These are phyloP conservation scores for Corynascus novoguineensis DNA, from an alignment of 495 filamentous ascomycete species.

Conservation along the genomic window DNA sequence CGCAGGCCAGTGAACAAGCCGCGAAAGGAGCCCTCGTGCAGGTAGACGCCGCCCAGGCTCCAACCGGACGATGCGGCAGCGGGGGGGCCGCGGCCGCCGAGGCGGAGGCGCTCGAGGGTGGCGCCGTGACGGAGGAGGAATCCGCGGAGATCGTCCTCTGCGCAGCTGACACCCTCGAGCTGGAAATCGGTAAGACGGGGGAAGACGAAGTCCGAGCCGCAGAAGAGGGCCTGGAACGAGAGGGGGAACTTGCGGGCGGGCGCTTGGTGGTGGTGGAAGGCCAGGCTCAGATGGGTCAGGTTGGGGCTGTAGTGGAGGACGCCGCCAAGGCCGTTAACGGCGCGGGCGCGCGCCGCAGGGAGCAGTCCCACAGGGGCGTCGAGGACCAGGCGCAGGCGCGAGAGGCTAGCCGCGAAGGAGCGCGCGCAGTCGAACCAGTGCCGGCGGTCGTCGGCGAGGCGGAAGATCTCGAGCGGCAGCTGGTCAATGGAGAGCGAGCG, in stretches of 20 bases:
- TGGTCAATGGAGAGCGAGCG: conserved; percentile 40
- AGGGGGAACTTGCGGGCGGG: conserved; percentile 39
- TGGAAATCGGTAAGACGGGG: conserved; percentile 38
- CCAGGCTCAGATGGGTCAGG: conserved; percentile 36
- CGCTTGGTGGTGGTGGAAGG: conserved; percentile 40
- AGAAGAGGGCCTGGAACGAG: conserved; percentile 35
- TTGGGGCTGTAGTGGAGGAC: conserved; percentile 38
- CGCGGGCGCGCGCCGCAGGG: conserved; percentile 32
- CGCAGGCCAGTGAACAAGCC: conserved; percentile 37
- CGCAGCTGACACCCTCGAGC: conserved; percentile 40
- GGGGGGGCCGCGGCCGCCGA: conserved; percentile 45
- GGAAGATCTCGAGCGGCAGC: conserved; percentile 43
- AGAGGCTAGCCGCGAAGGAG: conserved; percentile 36
- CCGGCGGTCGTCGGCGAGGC: conserved; percentile 30
- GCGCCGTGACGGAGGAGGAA: conserved; percentile 39
- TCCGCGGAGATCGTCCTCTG: conserved; percentile 40
- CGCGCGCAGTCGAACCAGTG: conserved; percentile 43
- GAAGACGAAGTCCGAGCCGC: conserved; percentile 31
- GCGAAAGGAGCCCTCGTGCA: conserved; percentile 41
- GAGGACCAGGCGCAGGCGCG: conserved; percentile 36
- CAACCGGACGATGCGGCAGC: conserved; percentile 36
- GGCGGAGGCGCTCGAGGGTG: conserved; percentile 38
- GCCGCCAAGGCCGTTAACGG: conserved; percentile 42
- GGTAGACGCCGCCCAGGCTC: conserved; percentile 40
- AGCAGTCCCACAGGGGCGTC: conserved; percentile 33